Conservation (phyloP, 176 grass and related monocot genomes). For the Oryza brachyantha region DNA sequence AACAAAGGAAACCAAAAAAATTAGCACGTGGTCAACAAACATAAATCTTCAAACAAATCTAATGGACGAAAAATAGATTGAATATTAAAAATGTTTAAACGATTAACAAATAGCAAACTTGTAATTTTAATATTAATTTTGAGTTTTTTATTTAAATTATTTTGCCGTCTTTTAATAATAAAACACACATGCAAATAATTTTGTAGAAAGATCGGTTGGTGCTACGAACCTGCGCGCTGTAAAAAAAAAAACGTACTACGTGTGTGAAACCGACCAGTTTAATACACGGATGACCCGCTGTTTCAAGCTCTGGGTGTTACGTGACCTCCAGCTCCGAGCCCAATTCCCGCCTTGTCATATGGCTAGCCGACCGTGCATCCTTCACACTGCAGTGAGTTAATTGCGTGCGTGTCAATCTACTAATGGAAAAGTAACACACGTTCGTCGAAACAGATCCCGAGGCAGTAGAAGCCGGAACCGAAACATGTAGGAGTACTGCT, state of each 20-base stretch:
- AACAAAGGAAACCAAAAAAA: too few relatives aligned
- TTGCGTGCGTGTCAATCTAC: conserved; percentile 14
- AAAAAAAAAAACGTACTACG: neutral
- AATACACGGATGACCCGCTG: conserved; percentile 12
- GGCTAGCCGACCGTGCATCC: conserved; percentile 36
- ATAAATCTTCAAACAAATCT: too few relatives aligned
- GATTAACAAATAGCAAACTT: too few relatives aligned
- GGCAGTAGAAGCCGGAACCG: neutral
- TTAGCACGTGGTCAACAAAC: too few relatives aligned
- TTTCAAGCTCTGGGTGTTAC: conserved; percentile 10
- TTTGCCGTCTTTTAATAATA: too few relatives aligned
- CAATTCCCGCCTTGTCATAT: conserved; percentile 24
- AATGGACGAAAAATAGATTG: too few relatives aligned
- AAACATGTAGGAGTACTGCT: neutral
- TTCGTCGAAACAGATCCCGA: neutral
- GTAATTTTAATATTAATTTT: too few relatives aligned
- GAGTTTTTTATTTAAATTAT: too few relatives aligned
- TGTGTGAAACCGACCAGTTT: conserved; percentile 38
- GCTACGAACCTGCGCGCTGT: neutral
- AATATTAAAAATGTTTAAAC: too few relatives aligned
- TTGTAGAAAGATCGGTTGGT: neutral
- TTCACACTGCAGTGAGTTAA: conserved; percentile 31
- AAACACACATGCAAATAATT: too few relatives aligned
- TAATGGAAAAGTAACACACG: neutral
- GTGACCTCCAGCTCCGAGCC: neutral